Percentiles rank a stretch among this genome's conserved stretches.
phyloP scores from a whole-genome alignment of 148 eudicot genomes.

The Silene conica region DNA sequence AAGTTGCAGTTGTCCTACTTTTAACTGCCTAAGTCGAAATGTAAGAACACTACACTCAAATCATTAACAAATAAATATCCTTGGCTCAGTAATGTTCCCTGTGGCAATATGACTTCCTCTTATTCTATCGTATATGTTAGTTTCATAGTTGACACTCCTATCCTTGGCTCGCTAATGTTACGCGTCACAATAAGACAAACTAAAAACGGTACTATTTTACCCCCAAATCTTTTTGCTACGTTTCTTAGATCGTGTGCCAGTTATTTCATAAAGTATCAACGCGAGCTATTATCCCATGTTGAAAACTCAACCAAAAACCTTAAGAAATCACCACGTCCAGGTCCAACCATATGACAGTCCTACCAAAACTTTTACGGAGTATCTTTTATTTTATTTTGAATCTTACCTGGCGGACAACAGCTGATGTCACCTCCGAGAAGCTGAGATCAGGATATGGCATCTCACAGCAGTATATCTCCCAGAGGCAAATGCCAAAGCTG shows the following conservation, averaged over 20 bases:
- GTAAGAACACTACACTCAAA: neutral
- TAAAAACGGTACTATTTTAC: neutral
- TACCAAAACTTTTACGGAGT: neutral
- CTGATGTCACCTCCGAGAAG: constrained; percentile 89
- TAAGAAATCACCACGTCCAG: neutral
- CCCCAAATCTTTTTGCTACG: neutral
- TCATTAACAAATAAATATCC: neutral
- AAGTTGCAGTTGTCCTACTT: neutral
- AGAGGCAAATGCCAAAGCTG: constrained; percentile 80
- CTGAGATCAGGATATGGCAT: constrained; percentile 94
- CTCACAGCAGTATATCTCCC: constrained; percentile 96
- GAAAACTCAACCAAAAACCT: neutral
- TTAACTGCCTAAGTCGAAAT: neutral
- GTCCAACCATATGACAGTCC: neutral
- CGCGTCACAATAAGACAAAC: too few relatives aligned
- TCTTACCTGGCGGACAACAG: constrained; percentile 79
- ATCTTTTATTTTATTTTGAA: neutral
- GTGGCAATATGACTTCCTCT: neutral
- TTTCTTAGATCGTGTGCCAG: neutral
- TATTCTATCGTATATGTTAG: neutral
- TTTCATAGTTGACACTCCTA: neutral
- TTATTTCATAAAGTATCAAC: neutral
- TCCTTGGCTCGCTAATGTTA: neutral
- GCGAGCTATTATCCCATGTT: neutral
- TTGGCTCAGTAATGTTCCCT: neutral